These are phyloP conservation scores for Fraxinus sp. DNA, from an alignment of 305 asterid species.

Conservation along the genomic window DNA sequence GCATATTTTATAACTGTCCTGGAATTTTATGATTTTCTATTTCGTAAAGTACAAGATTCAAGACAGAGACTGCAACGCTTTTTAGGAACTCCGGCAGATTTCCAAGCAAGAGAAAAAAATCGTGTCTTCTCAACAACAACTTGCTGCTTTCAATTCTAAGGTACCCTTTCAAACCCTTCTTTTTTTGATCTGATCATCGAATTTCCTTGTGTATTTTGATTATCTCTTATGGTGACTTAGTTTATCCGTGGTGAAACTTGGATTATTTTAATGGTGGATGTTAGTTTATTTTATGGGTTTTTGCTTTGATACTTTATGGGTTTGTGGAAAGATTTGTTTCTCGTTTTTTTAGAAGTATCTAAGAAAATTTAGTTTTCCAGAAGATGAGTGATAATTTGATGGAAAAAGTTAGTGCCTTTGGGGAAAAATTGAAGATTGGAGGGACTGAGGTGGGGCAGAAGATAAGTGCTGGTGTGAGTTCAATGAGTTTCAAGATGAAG, in stretches of 20 bases:
- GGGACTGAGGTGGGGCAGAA: conserved; percentile 92
- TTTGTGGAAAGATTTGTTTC: neutral
- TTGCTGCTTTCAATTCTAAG: conserved; percentile 29
- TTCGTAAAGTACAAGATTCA: neutral
- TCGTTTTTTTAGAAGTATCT: neutral
- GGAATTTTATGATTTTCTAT: neutral
- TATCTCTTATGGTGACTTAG: neutral
- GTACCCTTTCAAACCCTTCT: conserved; percentile 11
- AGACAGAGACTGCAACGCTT: neutral
- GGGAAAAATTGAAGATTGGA: conserved; percentile 91
- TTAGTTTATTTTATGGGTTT: neutral
- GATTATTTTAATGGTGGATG: neutral
- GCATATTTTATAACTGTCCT: neutral
- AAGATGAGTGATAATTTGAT: conserved; percentile 94
- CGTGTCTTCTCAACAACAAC: neutral
- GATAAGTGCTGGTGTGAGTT: conserved; percentile 85
- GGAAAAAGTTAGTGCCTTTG: conserved; percentile 84
- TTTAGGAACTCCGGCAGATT: neutral
- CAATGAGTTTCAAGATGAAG: conserved; percentile 95
- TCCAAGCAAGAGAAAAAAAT: neutral
- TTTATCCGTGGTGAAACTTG: neutral
- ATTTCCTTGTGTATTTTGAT: neutral
- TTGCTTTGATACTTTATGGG: neutral
- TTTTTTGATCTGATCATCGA: neutral
- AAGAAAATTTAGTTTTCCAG: neutral